These are phyloP conservation scores for Exophiala sp. DNA, from an alignment of 2,329 filamentous ascomycete genomes.

Conservation along the genomic window DNA sequence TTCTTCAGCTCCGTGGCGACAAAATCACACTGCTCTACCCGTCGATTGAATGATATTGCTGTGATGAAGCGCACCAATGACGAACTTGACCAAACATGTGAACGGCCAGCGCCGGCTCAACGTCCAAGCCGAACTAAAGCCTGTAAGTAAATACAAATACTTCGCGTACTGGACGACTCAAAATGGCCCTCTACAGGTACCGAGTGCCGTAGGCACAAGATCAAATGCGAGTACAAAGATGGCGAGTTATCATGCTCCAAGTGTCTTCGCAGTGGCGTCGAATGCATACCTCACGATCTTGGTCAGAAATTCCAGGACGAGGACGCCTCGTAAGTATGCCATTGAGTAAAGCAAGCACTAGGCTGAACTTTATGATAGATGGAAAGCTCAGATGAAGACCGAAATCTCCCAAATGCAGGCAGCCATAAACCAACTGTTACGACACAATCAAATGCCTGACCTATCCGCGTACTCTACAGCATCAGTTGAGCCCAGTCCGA, in stretches of 20 bases:
- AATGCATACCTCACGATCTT: conserved; percentile 55
- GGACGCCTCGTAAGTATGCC: conserved; percentile 46
- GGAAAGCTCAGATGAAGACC: conserved; percentile 44
- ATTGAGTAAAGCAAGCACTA: conserved; percentile 4
- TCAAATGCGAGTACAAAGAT: conserved; percentile 51
- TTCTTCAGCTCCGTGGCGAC: too few species aligned
- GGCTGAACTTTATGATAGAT: conserved; percentile 32
- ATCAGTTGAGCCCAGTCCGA: neutral
- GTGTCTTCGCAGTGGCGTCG: conserved; percentile 49
- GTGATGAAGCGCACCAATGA: too few species aligned
- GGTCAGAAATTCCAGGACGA: conserved; percentile 55
- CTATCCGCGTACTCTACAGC: conserved; percentile 26
- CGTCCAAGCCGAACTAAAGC: neutral
- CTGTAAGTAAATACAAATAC: neutral
- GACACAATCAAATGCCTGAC: conserved; percentile 41
- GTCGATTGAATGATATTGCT: too few species aligned
- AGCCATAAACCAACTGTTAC: conserved; percentile 46
- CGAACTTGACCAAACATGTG: too few species aligned
- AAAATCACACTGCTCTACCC: too few species aligned
- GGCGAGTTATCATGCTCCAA: conserved; percentile 48
- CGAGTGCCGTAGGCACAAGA: conserved; percentile 54
- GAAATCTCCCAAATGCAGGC: conserved; percentile 43
- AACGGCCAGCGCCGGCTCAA: too few species aligned
- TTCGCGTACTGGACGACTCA: neutral
- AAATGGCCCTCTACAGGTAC: conserved; percentile 32